Base-by-base conservation (phyloP, 2,329 filamentous ascomycete species). In the Emericellopsis cladophorae region DNA sequence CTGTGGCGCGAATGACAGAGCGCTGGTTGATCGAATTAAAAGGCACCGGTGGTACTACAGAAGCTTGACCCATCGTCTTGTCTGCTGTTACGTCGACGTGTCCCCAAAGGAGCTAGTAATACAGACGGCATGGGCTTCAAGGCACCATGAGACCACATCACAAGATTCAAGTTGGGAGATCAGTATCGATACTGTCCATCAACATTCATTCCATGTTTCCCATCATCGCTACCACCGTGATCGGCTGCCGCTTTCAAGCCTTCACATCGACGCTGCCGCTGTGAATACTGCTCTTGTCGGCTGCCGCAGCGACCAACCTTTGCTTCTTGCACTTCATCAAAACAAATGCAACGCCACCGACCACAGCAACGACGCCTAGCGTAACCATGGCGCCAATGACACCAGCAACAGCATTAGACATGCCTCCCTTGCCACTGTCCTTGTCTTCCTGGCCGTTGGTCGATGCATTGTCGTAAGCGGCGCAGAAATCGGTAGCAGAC, bases 321-420 rank as follows among this genome's bases (percentile, higher is more conserved):
- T 29, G 16, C 37, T 45, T 50, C 41, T 50, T 53, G 8, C 42
- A 49, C 44, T 46, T 48, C 42, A 49, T 40, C 26, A 56, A 4
- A 7, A 54, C 37, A 23, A 57, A 55, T 1, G 45, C 44, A 14
- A 46, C 37, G 15, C 38, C 47, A 31, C 42, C 37, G 29, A 37
- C 44, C 21, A 52, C 26, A 5, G 38, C 46, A 1, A 54, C 49
- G 6, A 57, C 51, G 10, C 47, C 56, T 14, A 60, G 51, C 3
- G 55, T 57, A 2, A 58, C 54, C 45, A 56, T 45, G 4, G 57
- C 56, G 14, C 56, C 57, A 18, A 59, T 54, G 2, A 56, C 56
- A 32, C 56, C 56, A 2, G 56, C 56, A 7, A 59, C 53, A 4
- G 49, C 46, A n/a, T 55, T 57, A 5, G 57, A 59, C 47, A 60